Percentiles rank a stretch among this genome's conserved stretches.
These are phyloP conservation scores for Lecanicillium sp. DNA, from an alignment of 2,329 filamentous ascomycete species.

Conservation along the genomic window DNA sequence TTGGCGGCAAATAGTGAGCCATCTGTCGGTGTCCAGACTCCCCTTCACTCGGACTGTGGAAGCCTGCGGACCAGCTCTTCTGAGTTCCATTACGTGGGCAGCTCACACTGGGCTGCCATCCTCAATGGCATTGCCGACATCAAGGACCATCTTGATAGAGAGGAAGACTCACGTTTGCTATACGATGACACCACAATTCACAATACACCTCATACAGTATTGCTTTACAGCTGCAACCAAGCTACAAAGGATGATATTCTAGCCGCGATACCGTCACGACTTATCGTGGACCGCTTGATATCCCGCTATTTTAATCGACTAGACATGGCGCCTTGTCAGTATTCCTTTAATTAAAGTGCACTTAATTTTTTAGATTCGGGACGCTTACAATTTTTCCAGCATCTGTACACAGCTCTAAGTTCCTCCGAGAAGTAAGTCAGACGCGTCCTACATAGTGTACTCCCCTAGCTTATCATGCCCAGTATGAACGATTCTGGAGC, in stretches of 20 bases:
- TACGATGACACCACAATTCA: no score
- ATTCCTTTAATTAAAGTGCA: not conserved
- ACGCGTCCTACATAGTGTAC: no score
- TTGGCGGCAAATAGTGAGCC: no score
- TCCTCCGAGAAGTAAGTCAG: slow-evolving; percentile 7
- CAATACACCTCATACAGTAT: no score
- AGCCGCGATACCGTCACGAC: slow-evolving; percentile 28
- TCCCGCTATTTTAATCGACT: slow-evolving; percentile 34
- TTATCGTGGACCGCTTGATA: slow-evolving; percentile 28
- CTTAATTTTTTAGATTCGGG: no score
- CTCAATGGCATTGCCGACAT: slow-evolving; percentile 35
- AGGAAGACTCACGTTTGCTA: no score
- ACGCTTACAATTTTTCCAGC: slow-evolving; percentile 16
- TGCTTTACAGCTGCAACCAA: no score
- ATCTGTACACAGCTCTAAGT: slow-evolving; percentile 24
- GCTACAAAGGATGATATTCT: no score
- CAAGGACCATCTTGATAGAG: slow-evolving; percentile 28
- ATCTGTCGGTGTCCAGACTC: not conserved
- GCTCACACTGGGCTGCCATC: slow-evolving; percentile 35
- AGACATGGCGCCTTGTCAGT: no score
- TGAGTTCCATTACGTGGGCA: slow-evolving; percentile 28
- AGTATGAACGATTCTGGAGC: no score
- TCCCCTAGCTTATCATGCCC: no score
- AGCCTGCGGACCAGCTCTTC: slow-evolving; percentile 23
- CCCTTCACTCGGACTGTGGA: slow-evolving; percentile 25